Conservation (phyloP, 1,284 basidiomycete genomes). For the Moniliella sp. region DNA sequence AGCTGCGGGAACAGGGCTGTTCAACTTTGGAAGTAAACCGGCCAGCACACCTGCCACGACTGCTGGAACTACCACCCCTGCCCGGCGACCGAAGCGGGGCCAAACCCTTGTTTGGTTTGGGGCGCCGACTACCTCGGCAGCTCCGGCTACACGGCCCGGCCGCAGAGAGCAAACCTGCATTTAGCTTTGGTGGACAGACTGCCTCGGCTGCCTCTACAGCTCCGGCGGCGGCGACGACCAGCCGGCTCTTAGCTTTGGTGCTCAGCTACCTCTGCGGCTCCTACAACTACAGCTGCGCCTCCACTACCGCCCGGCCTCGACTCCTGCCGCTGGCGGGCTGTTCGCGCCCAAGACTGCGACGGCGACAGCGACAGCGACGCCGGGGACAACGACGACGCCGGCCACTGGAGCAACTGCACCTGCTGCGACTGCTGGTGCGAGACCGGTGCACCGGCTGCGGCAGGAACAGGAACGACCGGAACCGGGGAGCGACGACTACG, state of each 20-base stretch:
- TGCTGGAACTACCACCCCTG: constrained; percentile 4
- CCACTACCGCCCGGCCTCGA: constrained; percentile 1
- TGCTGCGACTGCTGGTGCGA: constrained; percentile 4
- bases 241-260: too few relatives aligned
- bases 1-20: background rate
- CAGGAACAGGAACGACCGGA: constrained; percentile 6
- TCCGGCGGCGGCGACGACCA: constrained; percentile 1
- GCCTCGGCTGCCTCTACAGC: constrained; percentile 5
- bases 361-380: constrained; percentile 9
- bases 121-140: background rate
- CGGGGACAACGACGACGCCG: constrained; percentile 7
- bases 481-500: constrained; percentile 48
- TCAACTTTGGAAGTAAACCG: background rate
- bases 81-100: constrained; percentile 3
- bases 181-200: constrained; percentile 25
- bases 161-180: constrained; percentile 6
- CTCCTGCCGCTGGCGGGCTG: constrained; percentile 1
- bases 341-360: constrained; percentile 3
- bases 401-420: constrained; percentile 8
- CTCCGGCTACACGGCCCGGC: constrained; percentile 4
- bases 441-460: constrained; percentile 4
- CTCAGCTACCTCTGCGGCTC: constrained; percentile 6
- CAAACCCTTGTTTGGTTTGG: background rate
- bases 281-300: constrained; percentile 7
- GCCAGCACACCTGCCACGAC: constrained; percentile 9